Evolutionary conservation across 176 grass and related monocot species (phyloP).

Genomic region (Echinochloa phyllopogon): DNA sequence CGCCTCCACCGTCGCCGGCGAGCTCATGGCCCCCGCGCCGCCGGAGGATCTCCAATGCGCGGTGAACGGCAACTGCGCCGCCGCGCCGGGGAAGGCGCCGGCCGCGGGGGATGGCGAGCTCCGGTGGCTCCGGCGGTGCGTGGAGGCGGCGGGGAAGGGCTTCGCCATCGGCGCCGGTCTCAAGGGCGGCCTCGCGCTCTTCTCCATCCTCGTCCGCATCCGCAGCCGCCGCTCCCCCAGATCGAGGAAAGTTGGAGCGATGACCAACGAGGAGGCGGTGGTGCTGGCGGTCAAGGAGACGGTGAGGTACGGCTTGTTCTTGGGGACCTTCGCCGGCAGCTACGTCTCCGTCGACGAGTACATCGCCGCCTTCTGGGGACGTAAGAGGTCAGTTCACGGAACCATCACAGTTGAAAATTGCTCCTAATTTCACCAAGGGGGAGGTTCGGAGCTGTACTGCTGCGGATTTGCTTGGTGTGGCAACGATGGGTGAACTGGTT

Average conservation of each 20-base stretch:
- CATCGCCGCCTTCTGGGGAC: constrained; percentile 82
- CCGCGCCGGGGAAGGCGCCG: constrained; percentile 16
- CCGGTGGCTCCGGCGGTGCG: constrained; percentile 74
- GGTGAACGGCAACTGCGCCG: constrained; percentile 6
- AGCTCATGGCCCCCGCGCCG: constrained; percentile 38
- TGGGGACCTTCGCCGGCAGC: constrained; percentile 88
- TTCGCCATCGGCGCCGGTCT: constrained; percentile 89
- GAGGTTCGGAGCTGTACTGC: not conserved
- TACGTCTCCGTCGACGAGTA: constrained; percentile 92
- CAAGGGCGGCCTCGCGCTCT: constrained; percentile 86
- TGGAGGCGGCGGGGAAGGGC: constrained; percentile 80
- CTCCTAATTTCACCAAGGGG: not conserved
- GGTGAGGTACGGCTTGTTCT: constrained; percentile 83
- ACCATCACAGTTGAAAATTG: not conserved
- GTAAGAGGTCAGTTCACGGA: constrained; percentile 58
- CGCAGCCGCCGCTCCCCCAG: constrained; percentile 78
- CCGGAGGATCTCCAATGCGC: constrained; percentile 42
- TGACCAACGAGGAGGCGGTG: constrained; percentile 82
- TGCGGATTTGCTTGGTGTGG: constrained; percentile 12
- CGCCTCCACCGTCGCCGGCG: constrained; percentile 30
- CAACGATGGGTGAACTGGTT: not conserved
- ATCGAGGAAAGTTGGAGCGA: constrained; percentile 72
- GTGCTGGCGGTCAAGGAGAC: constrained; percentile 86
- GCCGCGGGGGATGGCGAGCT: constrained; percentile 51
- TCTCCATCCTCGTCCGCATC: constrained; percentile 87